A percentile compares a stretch with the other conserved stretches of the same genome.
Evolutionary conservation across 176 grass and related monocot species (phyloP).

Genomic region (Bothriochloa decipiens): DNA sequence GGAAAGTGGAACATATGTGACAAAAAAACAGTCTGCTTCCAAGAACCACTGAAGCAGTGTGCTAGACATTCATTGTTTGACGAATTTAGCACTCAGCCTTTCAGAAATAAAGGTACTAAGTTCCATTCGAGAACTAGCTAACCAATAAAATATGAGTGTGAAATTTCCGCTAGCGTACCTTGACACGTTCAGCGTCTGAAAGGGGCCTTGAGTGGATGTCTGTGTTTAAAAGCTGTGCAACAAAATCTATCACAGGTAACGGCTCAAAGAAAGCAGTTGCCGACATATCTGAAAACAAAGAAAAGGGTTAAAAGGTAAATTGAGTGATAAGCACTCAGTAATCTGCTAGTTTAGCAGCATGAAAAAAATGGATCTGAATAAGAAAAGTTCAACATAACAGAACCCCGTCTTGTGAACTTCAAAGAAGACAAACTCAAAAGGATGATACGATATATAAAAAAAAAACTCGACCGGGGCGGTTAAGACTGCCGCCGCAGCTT

Average conservation of each 20-base stretch:
- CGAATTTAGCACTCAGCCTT: neutral
- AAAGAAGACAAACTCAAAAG: neutral
- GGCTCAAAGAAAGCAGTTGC: conserved; percentile 96
- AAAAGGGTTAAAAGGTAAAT: conserved; percentile 14
- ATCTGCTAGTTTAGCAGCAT: neutral
- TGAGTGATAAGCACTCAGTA: neutral
- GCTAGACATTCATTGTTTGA: too few species aligned
- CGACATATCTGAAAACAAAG: conserved; percentile 78
- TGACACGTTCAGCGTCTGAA: conserved; percentile 87
- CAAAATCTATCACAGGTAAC: conserved; percentile 76
- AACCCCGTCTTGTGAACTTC: neutral
- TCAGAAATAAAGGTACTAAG: neutral
- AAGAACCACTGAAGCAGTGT: neutral
- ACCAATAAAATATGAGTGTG: conserved; percentile 4
- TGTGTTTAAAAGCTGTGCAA: conserved; percentile 68
- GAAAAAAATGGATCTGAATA: neutral
- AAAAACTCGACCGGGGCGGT: too few species aligned
- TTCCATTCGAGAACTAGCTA: neutral
- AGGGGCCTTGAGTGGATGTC: conserved; percentile 66
- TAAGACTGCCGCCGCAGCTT: too few species aligned
- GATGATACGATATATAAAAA: neutral
- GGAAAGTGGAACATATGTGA: neutral
- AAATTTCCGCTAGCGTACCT: conserved; percentile 51
- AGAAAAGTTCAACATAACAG: conserved; percentile 9
- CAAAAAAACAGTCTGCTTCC: neutral